Evolutionary conservation across 345 rosid genomes (phyloP).

Genomic region (Acer yangbiense): DNA sequence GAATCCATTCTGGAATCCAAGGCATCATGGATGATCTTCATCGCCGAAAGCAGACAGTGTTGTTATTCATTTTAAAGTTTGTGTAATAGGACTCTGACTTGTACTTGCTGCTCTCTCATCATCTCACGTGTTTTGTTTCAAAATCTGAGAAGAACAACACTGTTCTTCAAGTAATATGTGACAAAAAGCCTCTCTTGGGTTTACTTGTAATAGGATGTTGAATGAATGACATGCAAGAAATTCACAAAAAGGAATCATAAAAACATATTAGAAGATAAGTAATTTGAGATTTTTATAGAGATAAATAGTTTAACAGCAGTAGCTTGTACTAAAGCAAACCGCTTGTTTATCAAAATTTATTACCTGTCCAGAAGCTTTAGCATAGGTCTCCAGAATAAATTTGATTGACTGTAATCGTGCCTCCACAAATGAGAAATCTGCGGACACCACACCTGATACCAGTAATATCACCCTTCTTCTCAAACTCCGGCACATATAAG

Average conservation of each 20-base stretch:
- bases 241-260: neutral
- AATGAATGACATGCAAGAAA: neutral
- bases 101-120: neutral
- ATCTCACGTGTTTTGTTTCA: neutral
- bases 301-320: too few species aligned
- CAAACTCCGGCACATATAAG: too few species aligned
- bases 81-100: neutral
- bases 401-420: too few species aligned
- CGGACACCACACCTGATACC: too few species aligned
- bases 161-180: constrained; percentile 28
- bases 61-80: neutral
- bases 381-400: too few species aligned
- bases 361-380: too few species aligned
- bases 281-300: neutral
- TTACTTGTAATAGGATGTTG: neutral
- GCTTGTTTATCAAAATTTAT: too few species aligned
- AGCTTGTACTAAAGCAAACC: too few species aligned
- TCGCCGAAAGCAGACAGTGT: neutral
- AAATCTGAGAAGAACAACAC: constrained; percentile 22
- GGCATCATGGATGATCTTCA: constrained; percentile 20
- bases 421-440: too few species aligned
- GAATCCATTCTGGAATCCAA: constrained; percentile 33
- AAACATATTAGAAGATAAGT: neutral
- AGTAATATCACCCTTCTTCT: too few species aligned
- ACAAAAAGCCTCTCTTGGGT: neutral